phyloP scores from a whole-genome alignment of 306 rosid species.

The Senna siamea region DNA sequence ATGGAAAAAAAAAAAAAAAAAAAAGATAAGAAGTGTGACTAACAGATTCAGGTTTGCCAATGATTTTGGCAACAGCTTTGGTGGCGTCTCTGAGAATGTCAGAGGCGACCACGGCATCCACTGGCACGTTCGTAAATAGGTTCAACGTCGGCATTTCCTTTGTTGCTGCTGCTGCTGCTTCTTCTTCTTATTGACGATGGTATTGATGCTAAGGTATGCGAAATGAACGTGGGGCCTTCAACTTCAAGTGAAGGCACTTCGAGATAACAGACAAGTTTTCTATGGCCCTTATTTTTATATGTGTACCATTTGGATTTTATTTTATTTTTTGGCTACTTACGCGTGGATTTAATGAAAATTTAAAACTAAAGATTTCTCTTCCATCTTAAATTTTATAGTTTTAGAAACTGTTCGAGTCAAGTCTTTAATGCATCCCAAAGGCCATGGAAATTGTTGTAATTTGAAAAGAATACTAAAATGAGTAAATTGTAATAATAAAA shows the following conservation, averaged over 20 bases:
- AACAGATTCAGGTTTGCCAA: constrained; percentile 95
- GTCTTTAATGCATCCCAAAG: too few species aligned
- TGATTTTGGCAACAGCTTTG: constrained; percentile 84
- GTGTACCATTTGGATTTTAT: background rate
- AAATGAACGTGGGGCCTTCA: background rate
- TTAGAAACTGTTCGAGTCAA: too few species aligned
- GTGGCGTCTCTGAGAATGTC: constrained; percentile 96
- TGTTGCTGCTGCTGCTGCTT: background rate
- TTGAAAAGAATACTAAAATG: too few species aligned
- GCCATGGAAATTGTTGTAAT: too few species aligned
- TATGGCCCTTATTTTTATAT: too few species aligned
- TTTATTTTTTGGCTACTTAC: too few species aligned
- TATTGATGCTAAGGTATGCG: background rate
- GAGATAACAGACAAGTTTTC: background rate
- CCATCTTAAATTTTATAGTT: too few species aligned
- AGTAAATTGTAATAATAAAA: too few species aligned
- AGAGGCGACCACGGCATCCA: constrained; percentile 77
- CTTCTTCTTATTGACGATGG: background rate
- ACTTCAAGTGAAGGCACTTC: background rate
- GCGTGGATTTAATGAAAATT: too few species aligned
- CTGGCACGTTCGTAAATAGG: constrained; percentile 84
- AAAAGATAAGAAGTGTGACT: constrained; percentile 18
- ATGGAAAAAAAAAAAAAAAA: too few species aligned
- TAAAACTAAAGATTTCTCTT: too few species aligned
- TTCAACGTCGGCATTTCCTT: constrained; percentile 78